These are phyloP conservation scores for Cystobasidiaceae sp. DNA, from an alignment of 1,284 basidiomycete genomes.

Conservation along the genomic window DNA sequence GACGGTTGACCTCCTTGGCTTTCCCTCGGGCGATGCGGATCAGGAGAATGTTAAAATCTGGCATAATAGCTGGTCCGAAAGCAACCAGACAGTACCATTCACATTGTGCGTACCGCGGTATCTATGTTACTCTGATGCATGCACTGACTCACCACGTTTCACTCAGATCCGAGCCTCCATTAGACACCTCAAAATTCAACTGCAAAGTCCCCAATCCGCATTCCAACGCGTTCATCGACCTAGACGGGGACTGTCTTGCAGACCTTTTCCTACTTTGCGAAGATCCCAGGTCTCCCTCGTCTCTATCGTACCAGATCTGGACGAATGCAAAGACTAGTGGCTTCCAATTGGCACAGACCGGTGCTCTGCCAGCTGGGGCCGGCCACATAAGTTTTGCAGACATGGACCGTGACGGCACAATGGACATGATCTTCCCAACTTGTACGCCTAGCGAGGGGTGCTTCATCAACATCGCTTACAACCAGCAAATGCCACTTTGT, in stretches of 20 bases:
- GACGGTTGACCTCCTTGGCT: slow-evolving; percentile 79
- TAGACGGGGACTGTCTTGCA: slow-evolving; percentile 88
- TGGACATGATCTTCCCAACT: slow-evolving; percentile 87
- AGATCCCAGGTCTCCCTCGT: slow-evolving; percentile 52
- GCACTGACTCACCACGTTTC: not conserved
- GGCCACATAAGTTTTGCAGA: slow-evolving; percentile 86
- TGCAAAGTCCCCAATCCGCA: slow-evolving; percentile 82
- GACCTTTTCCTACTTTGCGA: slow-evolving; percentile 89
- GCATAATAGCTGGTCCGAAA: slow-evolving; percentile 61
- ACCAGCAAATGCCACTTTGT: slow-evolving; percentile 83
- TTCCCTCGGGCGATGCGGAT: slow-evolving; percentile 50
- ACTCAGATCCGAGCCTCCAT: slow-evolving; percentile 56
- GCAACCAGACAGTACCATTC: slow-evolving; percentile 48
- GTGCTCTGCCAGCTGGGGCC: slow-evolving; percentile 63
- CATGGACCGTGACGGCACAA: slow-evolving; percentile 90
- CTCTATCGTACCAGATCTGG: slow-evolving; percentile 78
- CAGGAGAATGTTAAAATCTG: slow-evolving; percentile 58
- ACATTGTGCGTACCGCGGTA: not conserved
- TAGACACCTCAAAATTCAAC: slow-evolving; percentile 49
- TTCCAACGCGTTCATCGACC: slow-evolving; percentile 88
- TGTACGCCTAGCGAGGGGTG: slow-evolving; percentile 72
- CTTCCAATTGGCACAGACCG: slow-evolving; percentile 65
- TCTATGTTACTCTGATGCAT: not conserved
- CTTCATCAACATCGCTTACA: slow-evolving; percentile 85
- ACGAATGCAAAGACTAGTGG: slow-evolving; percentile 70